phyloP scores from a whole-genome alignment of 2,329 filamentous ascomycete species.

The Colletotrichum orchidophilum region DNA sequence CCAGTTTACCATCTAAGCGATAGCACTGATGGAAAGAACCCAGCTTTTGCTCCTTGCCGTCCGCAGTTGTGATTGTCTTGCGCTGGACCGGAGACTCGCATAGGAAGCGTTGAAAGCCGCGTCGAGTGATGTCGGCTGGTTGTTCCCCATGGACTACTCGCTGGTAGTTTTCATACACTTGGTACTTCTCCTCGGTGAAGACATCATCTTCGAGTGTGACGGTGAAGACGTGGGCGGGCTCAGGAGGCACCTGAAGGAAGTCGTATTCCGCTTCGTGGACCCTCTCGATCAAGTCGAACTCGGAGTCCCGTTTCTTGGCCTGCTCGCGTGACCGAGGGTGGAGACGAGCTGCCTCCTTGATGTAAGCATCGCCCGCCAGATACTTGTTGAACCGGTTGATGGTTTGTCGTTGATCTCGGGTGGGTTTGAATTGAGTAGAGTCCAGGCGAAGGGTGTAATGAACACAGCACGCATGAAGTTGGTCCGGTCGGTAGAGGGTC shows the following conservation, averaged over 20 bases:
- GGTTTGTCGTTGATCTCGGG: conserved; percentile 78
- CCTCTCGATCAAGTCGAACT: conserved; percentile 73
- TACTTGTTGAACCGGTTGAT: conserved; percentile 80
- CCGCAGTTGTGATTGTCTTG: conserved; percentile 50
- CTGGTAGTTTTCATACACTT: conserved; percentile 80
- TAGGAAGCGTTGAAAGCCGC: conserved; percentile 76
- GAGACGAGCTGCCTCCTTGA: conserved; percentile 68
- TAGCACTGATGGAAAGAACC: conserved; percentile 88
- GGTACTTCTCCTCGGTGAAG: conserved; percentile 81
- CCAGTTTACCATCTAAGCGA: conserved; percentile 77
- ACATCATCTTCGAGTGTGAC: conserved; percentile 76
- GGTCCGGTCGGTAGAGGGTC: conserved; percentile 81
- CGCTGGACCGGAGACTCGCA: conserved; percentile 74
- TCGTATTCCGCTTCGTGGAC: conserved; percentile 74
- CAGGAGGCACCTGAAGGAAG: conserved; percentile 64
- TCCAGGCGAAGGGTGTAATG: conserved; percentile 87
- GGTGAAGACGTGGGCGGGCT: conserved; percentile 73
- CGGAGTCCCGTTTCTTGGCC: conserved; percentile 68
- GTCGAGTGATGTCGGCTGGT: conserved; percentile 64
- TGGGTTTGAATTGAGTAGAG: conserved; percentile 69
- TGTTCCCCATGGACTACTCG: conserved; percentile 75
- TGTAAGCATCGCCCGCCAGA: conserved; percentile 75
- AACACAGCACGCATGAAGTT: conserved; percentile 85
- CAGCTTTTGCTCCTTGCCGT: conserved; percentile 64
- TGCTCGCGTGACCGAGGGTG: conserved; percentile 75